Base-by-base conservation (phyloP, 345 rosid species). In the Gossypium stocksii region DNA sequence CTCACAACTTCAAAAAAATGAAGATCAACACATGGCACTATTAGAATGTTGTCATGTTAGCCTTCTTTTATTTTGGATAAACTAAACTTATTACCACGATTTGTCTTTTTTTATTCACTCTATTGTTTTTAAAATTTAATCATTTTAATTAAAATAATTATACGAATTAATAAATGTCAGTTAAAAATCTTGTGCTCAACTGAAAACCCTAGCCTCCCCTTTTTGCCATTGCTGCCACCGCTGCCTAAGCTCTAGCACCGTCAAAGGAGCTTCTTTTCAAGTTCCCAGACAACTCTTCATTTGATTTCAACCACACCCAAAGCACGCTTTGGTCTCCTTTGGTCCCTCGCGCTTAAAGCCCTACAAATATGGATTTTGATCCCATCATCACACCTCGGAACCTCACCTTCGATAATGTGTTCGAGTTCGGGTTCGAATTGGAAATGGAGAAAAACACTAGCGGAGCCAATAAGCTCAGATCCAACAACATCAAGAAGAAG, bases 271-370 rank as follows among this genome's bases (percentile, higher is more conserved):
- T 93, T 52, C 94, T 91, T 74, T 84, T 81, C 80, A 91, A 89
- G 78, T 93, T 93, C 83, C 94, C 96, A 3, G 93, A 91, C 74
- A 85, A 80, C 82, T 87, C 96, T n/a, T 85, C 89, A 41, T 84
- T 84, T 56, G 97, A 88, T 38, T 91, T 93, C 72, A 86, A 90
- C 25, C 88, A 89, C 80, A 57, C 89, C 15, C 93, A 90, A 80
- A 91, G 97, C 88, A 91, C 98, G 20, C 81, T 93, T 51, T 93
- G 98, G 98, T 93, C 98, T 73, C 97, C 98, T 56, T 79, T 93
- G 41, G 80, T 91, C 58, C 96, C 89, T 51, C 87, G 91, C 20
- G 29, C 76, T 19, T 84, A 89, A 83, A 69, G 65, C 52, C 83
- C 88, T 49, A 29, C 83, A 29, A 88, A 86, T 60, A 74, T 84